Evolutionary conservation across 768 basidiomycete species (phyloP), one percentile per base, ranked within the genome.

Genomic region (Boletus subcaerulescens): DNA sequence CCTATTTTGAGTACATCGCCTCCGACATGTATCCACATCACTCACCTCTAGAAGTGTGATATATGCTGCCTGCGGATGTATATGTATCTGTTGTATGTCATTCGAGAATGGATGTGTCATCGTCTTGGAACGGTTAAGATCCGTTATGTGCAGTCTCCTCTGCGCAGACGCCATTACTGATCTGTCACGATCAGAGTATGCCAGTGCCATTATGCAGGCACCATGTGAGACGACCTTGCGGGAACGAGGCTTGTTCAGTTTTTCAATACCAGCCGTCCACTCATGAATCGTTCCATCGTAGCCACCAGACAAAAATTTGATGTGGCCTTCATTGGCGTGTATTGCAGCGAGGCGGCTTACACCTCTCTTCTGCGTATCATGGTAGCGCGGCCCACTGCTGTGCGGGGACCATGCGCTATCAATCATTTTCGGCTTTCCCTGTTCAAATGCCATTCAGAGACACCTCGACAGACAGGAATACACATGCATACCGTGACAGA

Each of bases 1-100:
- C 29, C 29, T 39, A 38, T 41, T 44, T 52, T 64, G 47, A 62
- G 54, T 53, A 31, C 13, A 38, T 49, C 56, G 50, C 45, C 57
- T 40, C 33, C 42, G 39, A 35, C 55, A 57, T 45, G 48, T 42
- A 52, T 45, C 48, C 57, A 59, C 55, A 59, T 57, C 52, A 65
- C 77, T 63, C 59, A 76, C 81, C 74, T 84, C 80, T 22, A 81
- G 65, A 40, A 79, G 65, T 18, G 75, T 72, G 51, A 83, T 57
- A 51, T 73, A 65, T n/a, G 68, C 65, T 48, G 63, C 70, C 53
- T 80, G 72, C 39, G 76, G 76, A 55, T 79, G 74, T 24, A 75
- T 62, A 59, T 81, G 79, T 48, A 81, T 73, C 48, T 80, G 79
- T 52, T 72, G 65, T 24, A 80, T 65, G 13, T 56, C 62, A 52